Conservation (phyloP, 73 alveolate species). For the Durusdinium trenchii region DNA sequence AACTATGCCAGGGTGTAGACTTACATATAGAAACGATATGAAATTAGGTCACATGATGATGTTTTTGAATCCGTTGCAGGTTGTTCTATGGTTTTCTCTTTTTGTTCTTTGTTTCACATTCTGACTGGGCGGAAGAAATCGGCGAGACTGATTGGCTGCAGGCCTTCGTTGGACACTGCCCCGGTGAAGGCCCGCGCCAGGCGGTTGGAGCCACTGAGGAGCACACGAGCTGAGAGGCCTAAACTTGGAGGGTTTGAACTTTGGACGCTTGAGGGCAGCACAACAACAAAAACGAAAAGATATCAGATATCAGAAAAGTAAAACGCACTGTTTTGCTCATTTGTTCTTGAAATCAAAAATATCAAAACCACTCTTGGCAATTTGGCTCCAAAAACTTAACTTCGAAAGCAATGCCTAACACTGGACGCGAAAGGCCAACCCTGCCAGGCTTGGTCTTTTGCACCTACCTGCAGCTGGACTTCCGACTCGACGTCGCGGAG, state of each 20-base stretch:
- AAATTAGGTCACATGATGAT: background rate
- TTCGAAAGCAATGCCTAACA: too few species aligned
- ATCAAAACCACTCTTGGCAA: background rate
- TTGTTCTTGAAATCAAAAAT: background rate
- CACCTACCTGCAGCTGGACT: slow-evolving; percentile 88
- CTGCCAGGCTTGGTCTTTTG: slow-evolving; percentile 59
- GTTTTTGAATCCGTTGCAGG: background rate
- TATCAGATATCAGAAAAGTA: background rate
- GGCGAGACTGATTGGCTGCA: background rate
- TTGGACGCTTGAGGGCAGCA: background rate
- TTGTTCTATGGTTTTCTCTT: too few species aligned
- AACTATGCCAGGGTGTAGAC: background rate
- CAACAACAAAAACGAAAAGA: background rate
- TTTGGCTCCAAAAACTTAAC: too few species aligned
- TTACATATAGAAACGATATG: background rate
- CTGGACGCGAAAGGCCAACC: too few species aligned
- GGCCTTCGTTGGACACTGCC: slow-evolving; percentile 71
- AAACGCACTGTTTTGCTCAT: background rate
- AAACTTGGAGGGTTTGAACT: background rate
- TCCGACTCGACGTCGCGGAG: slow-evolving; percentile 48
- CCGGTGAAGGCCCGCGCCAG: slow-evolving; percentile 83
- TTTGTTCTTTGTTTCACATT: background rate
- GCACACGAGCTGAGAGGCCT: slow-evolving; percentile 74
- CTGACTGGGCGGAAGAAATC: background rate
- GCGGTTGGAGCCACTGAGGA: slow-evolving; percentile 72